phyloP scores from a whole-genome alignment of 2,329 filamentous ascomycete species.

The Grosmannia clavigera region DNA sequence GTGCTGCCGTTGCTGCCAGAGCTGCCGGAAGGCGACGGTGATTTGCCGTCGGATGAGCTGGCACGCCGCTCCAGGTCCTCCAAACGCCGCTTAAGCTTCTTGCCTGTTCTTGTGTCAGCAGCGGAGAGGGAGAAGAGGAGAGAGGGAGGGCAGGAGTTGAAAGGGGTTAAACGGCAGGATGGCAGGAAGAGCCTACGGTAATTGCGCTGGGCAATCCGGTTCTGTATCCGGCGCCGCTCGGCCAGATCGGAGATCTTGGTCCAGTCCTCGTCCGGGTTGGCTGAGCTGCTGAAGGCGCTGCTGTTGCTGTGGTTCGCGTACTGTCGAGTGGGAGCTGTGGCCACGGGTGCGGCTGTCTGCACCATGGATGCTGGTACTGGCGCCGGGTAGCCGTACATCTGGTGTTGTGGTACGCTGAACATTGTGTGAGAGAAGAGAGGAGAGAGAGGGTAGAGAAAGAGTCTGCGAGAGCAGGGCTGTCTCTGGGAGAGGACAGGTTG shows the following conservation, averaged over 20 bases:
- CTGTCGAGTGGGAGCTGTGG: conserved; percentile 41
- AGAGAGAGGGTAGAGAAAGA: neutral
- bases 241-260: conserved; percentile 97
- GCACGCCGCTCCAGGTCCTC: conserved; percentile 75
- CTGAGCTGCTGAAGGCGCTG: conserved; percentile 88
- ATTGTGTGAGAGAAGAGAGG: conserved; percentile 16
- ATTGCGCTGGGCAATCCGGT: conserved; percentile 93
- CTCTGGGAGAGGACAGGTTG: neutral
- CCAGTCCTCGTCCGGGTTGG: conserved; percentile 96
- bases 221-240: conserved; percentile 87
- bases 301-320: conserved; percentile 67
- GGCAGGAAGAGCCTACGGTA: conserved; percentile 54
- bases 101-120: conserved; percentile 41
- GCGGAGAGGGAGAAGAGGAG: neutral
- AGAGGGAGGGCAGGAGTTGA: neutral
- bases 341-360: conserved; percentile 15
- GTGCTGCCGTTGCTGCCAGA: conserved; percentile 10
- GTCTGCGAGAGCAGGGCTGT: too few relatives aligned
- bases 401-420: conserved; percentile 31
- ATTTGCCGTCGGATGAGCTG: conserved; percentile 28
- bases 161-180: too few relatives aligned
- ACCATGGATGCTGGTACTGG: conserved; percentile 16
- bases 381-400: conserved; percentile 25
- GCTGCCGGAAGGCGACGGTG: conserved; percentile 13
- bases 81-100: conserved; percentile 83